Percentiles rank a stretch among this genome's conserved stretches.
Conservation (phyloP, 257 asterid genomes). For the Lantana camara region DNA sequence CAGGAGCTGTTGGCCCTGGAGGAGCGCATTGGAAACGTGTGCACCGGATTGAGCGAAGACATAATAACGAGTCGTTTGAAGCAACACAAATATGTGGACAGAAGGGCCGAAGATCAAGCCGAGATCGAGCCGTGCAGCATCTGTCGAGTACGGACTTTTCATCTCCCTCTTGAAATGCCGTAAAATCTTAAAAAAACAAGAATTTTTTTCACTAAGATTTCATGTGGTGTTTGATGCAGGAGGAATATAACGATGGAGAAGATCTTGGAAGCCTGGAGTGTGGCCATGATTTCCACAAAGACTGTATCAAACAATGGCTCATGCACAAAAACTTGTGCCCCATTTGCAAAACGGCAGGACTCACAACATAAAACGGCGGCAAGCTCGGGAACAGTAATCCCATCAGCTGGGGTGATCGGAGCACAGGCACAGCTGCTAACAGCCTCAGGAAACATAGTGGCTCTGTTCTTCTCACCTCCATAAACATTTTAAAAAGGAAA, state of each 20-base stretch:
- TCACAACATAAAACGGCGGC: slow-evolving; percentile 36
- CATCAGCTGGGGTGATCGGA: background rate
- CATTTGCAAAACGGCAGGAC: slow-evolving; percentile 63
- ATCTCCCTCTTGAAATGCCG: background rate
- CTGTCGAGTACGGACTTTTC: slow-evolving; percentile 47
- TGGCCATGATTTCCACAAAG: slow-evolving; percentile 57
- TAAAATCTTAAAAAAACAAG: background rate
- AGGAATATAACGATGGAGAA: slow-evolving; percentile 56
- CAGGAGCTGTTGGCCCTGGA: slow-evolving; percentile 69
- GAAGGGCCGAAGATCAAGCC: slow-evolving; percentile 18
- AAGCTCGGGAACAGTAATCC: background rate
- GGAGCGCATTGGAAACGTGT: slow-evolving; percentile 67
- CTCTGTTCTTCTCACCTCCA: background rate
- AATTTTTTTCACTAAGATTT: background rate
- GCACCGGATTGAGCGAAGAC: slow-evolving; percentile 66
- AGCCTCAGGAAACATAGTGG: background rate
- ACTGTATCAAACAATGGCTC: slow-evolving; percentile 69
- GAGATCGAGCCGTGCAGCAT: slow-evolving; percentile 67
- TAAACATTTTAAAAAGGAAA: background rate
- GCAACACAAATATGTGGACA: slow-evolving; percentile 31
- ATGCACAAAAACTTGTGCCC: slow-evolving; percentile 69
- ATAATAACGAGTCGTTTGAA: slow-evolving; percentile 46
- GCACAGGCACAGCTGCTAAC: slow-evolving; percentile 11
- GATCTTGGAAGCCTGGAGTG: slow-evolving; percentile 59
- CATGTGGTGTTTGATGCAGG: slow-evolving; percentile 37